phyloP scores from a whole-genome alignment of 257 asterid genomes.

The Perilla frutescens region DNA sequence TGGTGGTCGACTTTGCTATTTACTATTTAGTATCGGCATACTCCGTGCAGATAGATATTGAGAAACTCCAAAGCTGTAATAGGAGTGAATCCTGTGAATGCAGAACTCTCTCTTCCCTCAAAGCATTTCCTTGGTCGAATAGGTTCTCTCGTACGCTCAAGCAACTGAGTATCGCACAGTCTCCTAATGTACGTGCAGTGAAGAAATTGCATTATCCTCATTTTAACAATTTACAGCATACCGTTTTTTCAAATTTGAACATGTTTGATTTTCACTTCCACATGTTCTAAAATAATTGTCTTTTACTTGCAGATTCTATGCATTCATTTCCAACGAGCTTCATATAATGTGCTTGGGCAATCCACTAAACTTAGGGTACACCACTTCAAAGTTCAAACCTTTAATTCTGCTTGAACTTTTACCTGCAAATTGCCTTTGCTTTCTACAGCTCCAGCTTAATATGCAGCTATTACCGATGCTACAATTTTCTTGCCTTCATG shows the following conservation, averaged over 20 bases:
- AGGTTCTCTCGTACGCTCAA: conserved; percentile 71
- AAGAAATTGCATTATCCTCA: conserved; percentile 3
- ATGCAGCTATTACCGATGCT: neutral
- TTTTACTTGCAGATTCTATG: conserved; percentile 76
- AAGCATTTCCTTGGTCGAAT: conserved; percentile 82
- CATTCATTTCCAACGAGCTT: conserved; percentile 92
- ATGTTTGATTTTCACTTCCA: neutral
- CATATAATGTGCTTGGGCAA: conserved; percentile 74
- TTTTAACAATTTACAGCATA: neutral
- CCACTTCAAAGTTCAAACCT: neutral
- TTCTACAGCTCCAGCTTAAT: neutral
- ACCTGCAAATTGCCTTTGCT: neutral
- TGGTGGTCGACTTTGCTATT: conserved; percentile 4
- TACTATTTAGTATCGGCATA: conserved; percentile 4
- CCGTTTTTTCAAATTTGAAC: neutral
- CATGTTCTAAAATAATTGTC: conserved; percentile 11
- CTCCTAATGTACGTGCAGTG: conserved; percentile 69
- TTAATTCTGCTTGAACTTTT: neutral
- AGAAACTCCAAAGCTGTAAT: conserved; percentile 61
- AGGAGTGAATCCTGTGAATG: conserved; percentile 77
- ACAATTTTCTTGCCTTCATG: neutral
- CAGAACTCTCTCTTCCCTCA: conserved; percentile 63
- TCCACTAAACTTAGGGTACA: conserved; percentile 73
- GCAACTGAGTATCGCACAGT: conserved; percentile 66
- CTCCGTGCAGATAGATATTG: conserved; percentile 63